phyloP scores from a whole-genome alignment of 2,329 filamentous ascomycete genomes.

The Westerdykella aurantiaca region DNA sequence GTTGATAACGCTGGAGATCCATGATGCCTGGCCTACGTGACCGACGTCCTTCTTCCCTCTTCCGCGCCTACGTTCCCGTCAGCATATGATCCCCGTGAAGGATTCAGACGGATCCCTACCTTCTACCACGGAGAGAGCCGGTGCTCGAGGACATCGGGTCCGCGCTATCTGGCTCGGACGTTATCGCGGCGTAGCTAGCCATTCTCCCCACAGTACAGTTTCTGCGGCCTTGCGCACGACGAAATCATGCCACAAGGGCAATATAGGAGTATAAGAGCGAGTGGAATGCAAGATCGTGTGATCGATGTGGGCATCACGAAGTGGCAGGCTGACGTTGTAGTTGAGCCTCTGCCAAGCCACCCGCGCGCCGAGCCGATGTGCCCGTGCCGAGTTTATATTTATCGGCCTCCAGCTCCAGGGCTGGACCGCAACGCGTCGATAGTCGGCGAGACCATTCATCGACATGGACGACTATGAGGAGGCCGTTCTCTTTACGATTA shows the following conservation, averaged over 20 bases:
- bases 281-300: background rate
- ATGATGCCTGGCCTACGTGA: constrained; percentile 69
- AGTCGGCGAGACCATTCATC: constrained; percentile 1
- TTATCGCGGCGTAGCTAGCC: constrained; percentile 45
- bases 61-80: constrained; percentile 42
- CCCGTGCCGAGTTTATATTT: background rate
- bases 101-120: constrained; percentile 14
- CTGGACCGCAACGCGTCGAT: constrained; percentile 6
- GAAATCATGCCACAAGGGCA: constrained; percentile 18
- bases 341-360: constrained; percentile 6
- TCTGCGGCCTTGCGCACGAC: constrained; percentile 15
- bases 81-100: constrained; percentile 8
- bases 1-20: constrained; percentile 88
- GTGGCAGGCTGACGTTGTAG: constrained; percentile 8
- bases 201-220: constrained; percentile 28
- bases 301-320: background rate
- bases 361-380: no score
- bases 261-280: background rate
- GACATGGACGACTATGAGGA: constrained; percentile 38
- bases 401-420: background rate
- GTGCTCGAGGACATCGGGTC: constrained; percentile 40
- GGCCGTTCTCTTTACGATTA: constrained; percentile 38
- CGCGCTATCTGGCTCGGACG: constrained; percentile 34
- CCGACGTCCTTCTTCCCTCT: constrained; percentile 67
- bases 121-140: constrained; percentile 36